Evolutionary conservation across 75 land plant species (phyloP).

Genomic region (Pinus tabuliformis): DNA sequence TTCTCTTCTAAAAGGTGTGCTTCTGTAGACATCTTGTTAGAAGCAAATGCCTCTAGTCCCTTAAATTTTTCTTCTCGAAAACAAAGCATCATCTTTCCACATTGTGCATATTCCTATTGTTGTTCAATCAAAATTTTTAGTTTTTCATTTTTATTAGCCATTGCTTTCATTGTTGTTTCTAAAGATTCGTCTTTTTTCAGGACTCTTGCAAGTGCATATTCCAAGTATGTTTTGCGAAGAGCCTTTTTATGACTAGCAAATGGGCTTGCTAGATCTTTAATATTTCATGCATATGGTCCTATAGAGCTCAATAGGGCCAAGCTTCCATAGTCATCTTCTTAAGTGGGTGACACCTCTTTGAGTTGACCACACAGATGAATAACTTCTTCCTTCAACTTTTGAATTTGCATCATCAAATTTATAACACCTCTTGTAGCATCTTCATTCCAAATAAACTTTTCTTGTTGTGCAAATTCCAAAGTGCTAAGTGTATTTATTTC

Average conservation of each 20-base stretch:
- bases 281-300: conserved; percentile 44
- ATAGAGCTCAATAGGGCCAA: conserved; percentile 35
- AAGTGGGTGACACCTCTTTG: conserved; percentile 24
- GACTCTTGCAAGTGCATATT: conserved; percentile 69
- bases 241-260: conserved; percentile 42
- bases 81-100: too few species aligned
- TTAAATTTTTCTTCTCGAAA: too few species aligned
- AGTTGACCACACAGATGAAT: conserved; percentile 50
- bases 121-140: conserved; percentile 66
- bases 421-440: too few species aligned
- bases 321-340: conserved; percentile 23
- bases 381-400: conserved; percentile 95
- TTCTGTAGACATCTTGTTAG: too few species aligned
- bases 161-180: conserved; percentile 56
- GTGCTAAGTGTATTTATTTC: too few species aligned
- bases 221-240: conserved; percentile 51
- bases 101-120: too few species aligned
- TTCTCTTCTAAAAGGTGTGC: too few species aligned
- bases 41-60: too few species aligned
- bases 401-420: too few species aligned
- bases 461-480: too few species aligned
- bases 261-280: conserved; percentile 43
- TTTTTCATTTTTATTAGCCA: conserved; percentile 70
- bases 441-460: too few species aligned
- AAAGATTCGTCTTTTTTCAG: conserved; percentile 74